Evolutionary conservation across 306 rosid species (phyloP), one percentile per base, ranked within the genome.

Genomic region (Pyrus pyrifolia): DNA sequence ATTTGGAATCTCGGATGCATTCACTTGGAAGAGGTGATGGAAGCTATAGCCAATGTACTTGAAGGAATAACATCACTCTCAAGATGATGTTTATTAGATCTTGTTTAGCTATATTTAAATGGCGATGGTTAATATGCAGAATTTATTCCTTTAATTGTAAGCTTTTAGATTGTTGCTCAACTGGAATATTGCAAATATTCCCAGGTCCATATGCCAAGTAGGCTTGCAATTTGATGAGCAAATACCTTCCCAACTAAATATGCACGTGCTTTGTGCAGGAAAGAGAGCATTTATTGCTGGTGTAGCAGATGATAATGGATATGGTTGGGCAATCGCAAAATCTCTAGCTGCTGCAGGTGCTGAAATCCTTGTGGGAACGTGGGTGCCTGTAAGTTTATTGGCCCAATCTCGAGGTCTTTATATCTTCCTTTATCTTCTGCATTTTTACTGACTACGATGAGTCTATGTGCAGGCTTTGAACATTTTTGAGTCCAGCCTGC

Each of bases 281-380:
- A 94, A 92, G 88, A 89, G 93, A 79, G 98, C 97, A 57, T 94
- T 94, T 77, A 86, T 94, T 49, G 98, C 98, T 77, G 98, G 98
- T 77, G 91, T 94, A 62, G 97, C 98, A 45, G 97, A 94, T 85
- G 98, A 94, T 81, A 86, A 90, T 53, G 98, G 96, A 60, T 94
- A 94, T 84, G 98, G 98, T 29, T 94, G 95, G 98, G 97, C 98
- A 52, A 94, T 94, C n/a, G 98, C 98, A 71, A 94, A 92, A 89
- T 88, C 98, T 80, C 97, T 94, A 17, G 98, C 98, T 23, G 97
- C 93, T 40, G 98, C 97, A 3, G 98, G 97, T 68, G 98, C 98
- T 74, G 95, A 94, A 88, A 92, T 94, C 80, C 91, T 94, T 46
- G 92, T 92, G 30, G 98, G 98, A 71, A 94, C 98, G 11, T 94